phyloP scores from a whole-genome alignment of 768 basidiomycete genomes.

The Lyophyllum decastes region DNA sequence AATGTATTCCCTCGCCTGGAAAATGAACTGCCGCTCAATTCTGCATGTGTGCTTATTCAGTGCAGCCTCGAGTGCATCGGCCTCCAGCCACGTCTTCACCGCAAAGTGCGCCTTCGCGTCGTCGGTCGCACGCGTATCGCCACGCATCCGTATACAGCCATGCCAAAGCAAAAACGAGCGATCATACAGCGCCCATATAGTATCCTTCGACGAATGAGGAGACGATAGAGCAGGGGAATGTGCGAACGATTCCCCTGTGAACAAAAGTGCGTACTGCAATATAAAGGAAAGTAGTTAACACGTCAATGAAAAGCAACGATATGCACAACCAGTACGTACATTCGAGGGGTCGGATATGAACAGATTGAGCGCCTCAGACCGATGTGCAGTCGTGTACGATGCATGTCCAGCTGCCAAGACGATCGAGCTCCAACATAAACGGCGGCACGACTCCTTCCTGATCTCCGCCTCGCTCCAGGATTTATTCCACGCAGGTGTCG shows the following conservation, averaged over 20 bases:
- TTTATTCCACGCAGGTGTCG: constrained; percentile 64
- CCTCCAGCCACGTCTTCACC: constrained; percentile 69
- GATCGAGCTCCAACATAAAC: constrained; percentile 75
- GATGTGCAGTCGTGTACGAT: constrained; percentile 53
- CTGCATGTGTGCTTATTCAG: constrained; percentile 66
- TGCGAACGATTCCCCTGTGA: constrained; percentile 67
- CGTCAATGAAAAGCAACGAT: background rate
- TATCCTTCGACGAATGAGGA: constrained; percentile 52
- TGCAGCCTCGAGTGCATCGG: constrained; percentile 63
- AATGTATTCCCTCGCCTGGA: constrained; percentile 69
- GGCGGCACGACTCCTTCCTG: constrained; percentile 68
- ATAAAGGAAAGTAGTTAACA: constrained; percentile 1
- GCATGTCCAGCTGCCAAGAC: constrained; percentile 65
- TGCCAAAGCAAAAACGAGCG: constrained; percentile 75
- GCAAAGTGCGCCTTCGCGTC: constrained; percentile 63
- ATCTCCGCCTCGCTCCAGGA: constrained; percentile 64
- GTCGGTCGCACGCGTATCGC: constrained; percentile 38
- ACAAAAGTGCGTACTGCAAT: constrained; percentile 66
- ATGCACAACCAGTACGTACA: constrained; percentile 37
- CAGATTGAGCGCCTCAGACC: constrained; percentile 41
- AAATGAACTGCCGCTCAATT: constrained; percentile 68
- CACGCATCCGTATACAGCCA: constrained; percentile 65
- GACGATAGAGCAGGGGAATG: constrained; percentile 30
- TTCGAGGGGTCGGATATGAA: constrained; percentile 68
- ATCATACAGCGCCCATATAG: constrained; percentile 75